Percentiles rank a stretch among this genome's conserved stretches.
Evolutionary conservation across 2,329 filamentous ascomycete genomes (phyloP).

Genomic region (Emergomyces orientalis): DNA sequence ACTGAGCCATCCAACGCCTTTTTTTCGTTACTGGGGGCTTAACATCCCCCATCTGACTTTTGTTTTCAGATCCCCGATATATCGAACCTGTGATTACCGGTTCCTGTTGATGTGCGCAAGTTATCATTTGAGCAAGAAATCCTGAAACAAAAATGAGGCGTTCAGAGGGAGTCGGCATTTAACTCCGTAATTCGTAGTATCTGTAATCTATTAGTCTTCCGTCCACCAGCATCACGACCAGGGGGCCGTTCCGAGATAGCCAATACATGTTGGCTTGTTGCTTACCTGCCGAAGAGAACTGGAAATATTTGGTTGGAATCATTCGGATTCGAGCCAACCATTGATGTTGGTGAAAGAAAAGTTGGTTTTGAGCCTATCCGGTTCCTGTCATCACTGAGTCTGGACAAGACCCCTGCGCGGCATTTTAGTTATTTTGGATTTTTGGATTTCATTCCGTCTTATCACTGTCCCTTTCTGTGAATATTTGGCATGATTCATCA

Average conservation of each 20-base stretch:
- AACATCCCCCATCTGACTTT: neutral
- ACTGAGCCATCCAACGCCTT: neutral
- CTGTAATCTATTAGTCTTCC: neutral
- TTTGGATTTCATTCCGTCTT: neutral
- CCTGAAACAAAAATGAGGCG: neutral
- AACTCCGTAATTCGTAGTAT: neutral
- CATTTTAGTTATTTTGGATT: neutral
- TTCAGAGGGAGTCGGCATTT: neutral
- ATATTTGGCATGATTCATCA: conserved; percentile 2
- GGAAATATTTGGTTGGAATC: neutral
- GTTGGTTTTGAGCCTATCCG: neutral
- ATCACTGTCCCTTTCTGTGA: neutral
- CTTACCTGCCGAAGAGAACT: neutral
- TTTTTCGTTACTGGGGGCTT: neutral
- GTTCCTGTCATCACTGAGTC: neutral
- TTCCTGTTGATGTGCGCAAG: neutral
- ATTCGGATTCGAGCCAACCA: neutral
- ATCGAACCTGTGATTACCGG: neutral
- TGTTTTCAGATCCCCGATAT: neutral
- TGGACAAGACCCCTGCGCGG: neutral
- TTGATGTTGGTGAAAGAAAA: neutral
- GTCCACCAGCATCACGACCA: neutral
- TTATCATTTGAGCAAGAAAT: neutral
- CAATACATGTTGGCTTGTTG: neutral
- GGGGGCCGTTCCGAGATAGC: neutral